These are phyloP conservation scores for Metarhizium guizhouense DNA, from an alignment of 2,329 filamentous ascomycete species.

Conservation along the genomic window DNA sequence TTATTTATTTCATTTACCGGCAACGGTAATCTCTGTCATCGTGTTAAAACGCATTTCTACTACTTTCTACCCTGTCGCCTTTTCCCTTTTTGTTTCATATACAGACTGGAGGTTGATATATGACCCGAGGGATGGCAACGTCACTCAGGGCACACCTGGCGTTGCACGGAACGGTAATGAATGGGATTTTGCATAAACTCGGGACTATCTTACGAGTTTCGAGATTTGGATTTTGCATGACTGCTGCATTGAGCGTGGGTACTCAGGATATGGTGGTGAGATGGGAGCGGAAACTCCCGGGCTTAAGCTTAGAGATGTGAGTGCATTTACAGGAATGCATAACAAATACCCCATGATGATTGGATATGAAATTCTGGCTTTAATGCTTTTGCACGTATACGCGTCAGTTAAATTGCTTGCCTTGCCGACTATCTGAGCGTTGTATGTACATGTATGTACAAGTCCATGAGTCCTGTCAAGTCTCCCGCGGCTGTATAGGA, in stretches of 20 bases:
- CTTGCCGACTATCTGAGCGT: no score
- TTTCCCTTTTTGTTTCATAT: background rate
- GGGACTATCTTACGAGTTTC: background rate
- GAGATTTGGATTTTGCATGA: background rate
- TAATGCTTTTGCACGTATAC: no score
- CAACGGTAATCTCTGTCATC: background rate
- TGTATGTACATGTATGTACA: no score
- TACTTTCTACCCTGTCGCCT: constrained; percentile 1
- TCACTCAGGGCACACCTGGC: background rate
- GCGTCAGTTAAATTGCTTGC: no score
- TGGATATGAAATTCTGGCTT: no score
- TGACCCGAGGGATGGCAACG: constrained; percentile 4
- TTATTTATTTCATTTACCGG: background rate
- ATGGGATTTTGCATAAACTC: background rate
- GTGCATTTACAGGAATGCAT: background rate
- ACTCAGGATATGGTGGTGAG: background rate
- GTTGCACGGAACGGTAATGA: background rate
- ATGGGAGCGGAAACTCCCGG: background rate
- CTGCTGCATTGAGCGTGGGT: background rate
- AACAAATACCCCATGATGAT: background rate
- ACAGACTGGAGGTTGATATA: background rate
- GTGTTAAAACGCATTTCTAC: background rate
- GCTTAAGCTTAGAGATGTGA: background rate
- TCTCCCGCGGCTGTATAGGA: no score
- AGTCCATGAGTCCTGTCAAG: no score